Evolutionary conservation across 192 early-diverging fungal genomes (phyloP), one percentile per base, ranked within the genome.

Genomic region (Coemansia sp.): DNA sequence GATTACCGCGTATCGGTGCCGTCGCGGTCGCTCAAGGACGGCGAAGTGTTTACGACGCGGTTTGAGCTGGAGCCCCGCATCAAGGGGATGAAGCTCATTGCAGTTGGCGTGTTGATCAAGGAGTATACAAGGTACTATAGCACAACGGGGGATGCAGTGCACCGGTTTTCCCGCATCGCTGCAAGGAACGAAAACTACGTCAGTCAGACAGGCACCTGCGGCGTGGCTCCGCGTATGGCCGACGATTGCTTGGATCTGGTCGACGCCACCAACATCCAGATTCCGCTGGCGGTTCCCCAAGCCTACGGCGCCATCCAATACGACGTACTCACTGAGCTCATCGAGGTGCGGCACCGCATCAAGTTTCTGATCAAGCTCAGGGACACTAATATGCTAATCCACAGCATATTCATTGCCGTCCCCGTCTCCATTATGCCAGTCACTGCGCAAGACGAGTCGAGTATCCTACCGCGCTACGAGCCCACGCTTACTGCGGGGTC

Each of bases 1-100:
- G 77, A 86, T 6, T 88, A 88, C 55, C 76, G 84, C 18, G 76
- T 90, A 14, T 73, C 74, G 5, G 71, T 85, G n/a, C 87, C 86
- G 10, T 84, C 85, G 2, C 66, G 85, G 71, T 74, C 83, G 15
- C 85, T 82, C 46, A 78, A 71, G 46, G 79, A 87, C 34, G 85
- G 81, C 36, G 85, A 88, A 33, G 58, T 76, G 8, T 84, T 90
- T 30, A 76, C 83, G 15, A 61, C 86, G 2, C 53, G 66, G 5
- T 70, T 88, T 14, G 67, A 72, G 36, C 60, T 90, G 2, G 77
- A 65, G 24, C 85, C 87, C 24, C 71, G 77, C 15, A 15, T 53
- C 43, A 71, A 84, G 61, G 71, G 74, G 5, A 21, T 90, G 16
- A 71, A 60, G 44, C 68, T 88, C 4, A 60, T 79, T 20, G 53